Evolutionary conservation across 2,329 filamentous ascomycete genomes (phyloP).

Genomic region (Arthrobotrys musiformis): DNA sequence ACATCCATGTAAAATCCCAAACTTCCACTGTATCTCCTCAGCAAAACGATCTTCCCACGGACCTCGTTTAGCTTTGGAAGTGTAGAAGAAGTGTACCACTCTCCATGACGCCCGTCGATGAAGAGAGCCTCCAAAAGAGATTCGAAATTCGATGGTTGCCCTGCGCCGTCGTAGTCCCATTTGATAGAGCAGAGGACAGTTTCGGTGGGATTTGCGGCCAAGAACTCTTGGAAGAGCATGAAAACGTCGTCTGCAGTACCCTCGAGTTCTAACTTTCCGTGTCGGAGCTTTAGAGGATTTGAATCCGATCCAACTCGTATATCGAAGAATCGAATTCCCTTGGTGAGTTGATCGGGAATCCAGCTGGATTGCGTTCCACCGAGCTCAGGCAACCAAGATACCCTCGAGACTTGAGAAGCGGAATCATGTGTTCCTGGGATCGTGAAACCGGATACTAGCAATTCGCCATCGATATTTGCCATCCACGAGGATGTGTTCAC

Average conservation of each 20-base stretch:
- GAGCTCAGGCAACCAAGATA: slow-evolving; percentile 19
- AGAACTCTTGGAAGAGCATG: slow-evolving; percentile 4
- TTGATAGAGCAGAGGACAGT: slow-evolving; percentile 30
- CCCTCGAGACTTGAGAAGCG: background rate
- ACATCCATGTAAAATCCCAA: slow-evolving; percentile 20
- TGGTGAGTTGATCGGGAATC: slow-evolving; percentile 11
- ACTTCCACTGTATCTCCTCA: slow-evolving; percentile 14
- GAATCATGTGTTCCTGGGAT: slow-evolving; percentile 28
- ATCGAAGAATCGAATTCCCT: slow-evolving; percentile 34
- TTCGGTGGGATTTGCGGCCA: slow-evolving; percentile 4
- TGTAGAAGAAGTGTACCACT: slow-evolving; percentile 11
- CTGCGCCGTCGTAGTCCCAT: slow-evolving; percentile 23
- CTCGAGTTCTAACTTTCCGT: slow-evolving; percentile 16
- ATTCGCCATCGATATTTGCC: slow-evolving; percentile 7
- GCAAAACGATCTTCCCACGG: slow-evolving; percentile 23
- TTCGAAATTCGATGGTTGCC: slow-evolving; percentile 25
- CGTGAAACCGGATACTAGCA: slow-evolving; percentile 21
- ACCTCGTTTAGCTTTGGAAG: slow-evolving; percentile 14
- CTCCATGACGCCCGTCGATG: background rate
- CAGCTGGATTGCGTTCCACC: slow-evolving; percentile 17
- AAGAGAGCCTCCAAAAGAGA: background rate
- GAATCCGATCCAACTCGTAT: slow-evolving; percentile 5
- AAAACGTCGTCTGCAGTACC: slow-evolving; percentile 16
- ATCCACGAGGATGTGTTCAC: slow-evolving; percentile 24
- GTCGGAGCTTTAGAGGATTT: slow-evolving; percentile 21